phyloP scores from a whole-genome alignment of 805 yeast species.

The Kazachstania viticola region DNA sequence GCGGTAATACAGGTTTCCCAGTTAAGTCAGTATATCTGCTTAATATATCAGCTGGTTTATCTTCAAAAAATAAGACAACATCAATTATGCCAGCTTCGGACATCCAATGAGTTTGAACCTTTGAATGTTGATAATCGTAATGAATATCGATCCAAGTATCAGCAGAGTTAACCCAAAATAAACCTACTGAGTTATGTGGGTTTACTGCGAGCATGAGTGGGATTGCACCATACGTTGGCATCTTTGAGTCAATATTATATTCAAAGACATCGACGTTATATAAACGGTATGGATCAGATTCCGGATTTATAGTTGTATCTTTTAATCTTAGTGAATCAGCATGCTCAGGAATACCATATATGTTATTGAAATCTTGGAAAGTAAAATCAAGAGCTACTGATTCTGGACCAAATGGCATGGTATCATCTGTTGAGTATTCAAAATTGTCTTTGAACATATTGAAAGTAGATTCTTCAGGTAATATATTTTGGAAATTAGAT shows the following conservation, averaged over 20 bases:
- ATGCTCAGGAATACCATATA: conserved; percentile 96
- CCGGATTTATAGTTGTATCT: conserved; percentile 57
- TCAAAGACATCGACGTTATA: conserved; percentile 94
- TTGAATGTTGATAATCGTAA: conserved; percentile 8
- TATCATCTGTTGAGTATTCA: conserved; percentile 53
- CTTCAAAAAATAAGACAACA: conserved; percentile 53
- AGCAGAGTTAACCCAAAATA: conserved; percentile 88
- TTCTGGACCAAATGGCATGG: conserved; percentile 77
- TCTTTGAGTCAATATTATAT: conserved; percentile 67
- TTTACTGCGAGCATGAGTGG: conserved; percentile 71
- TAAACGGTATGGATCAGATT: conserved; percentile 66
- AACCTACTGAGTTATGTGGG: conserved; percentile 48
- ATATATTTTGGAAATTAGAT: conserved; percentile 31
- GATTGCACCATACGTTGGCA: conserved; percentile 92
- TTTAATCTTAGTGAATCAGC: conserved; percentile 68
- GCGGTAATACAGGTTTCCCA: conserved; percentile 68
- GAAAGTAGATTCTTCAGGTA: conserved; percentile 50
- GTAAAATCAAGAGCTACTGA: conserved; percentile 71
- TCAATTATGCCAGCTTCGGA: conserved; percentile 85
- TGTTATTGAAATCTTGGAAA: conserved; percentile 47
- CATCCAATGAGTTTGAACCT: conserved; percentile 72
- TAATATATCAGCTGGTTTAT: conserved; percentile 44
- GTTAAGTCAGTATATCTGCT: conserved; percentile 55
- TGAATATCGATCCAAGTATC: conserved; percentile 79
- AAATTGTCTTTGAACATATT: conserved; percentile 66